Conservation (phyloP, 73 alveolate genomes). For the Breviolum minutum region DNA sequence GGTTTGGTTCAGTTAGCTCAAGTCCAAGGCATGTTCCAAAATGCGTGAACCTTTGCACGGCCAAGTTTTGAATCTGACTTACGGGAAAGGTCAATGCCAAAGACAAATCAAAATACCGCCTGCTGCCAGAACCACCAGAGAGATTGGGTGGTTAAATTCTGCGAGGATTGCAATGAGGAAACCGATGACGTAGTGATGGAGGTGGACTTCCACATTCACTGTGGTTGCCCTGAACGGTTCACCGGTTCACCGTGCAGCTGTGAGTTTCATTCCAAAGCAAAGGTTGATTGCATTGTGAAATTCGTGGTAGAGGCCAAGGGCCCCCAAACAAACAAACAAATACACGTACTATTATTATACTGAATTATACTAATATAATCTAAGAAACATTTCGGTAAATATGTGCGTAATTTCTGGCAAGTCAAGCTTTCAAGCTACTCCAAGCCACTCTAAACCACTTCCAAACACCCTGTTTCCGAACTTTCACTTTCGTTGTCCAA, state of each 20-base stretch:
- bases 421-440: neutral
- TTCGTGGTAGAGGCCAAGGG: neutral
- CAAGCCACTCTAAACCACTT: neutral
- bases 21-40: neutral
- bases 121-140: constrained; percentile 75
- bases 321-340: neutral
- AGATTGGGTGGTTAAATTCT: constrained; percentile 90
- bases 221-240: constrained; percentile 48
- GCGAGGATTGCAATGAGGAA: constrained; percentile 80
- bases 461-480: neutral
- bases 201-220: constrained; percentile 62
- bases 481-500: neutral
- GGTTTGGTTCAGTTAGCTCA: neutral
- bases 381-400: neutral
- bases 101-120: neutral
- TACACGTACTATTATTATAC: neutral
- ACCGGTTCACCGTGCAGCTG: neutral
- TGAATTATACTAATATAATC: neutral
- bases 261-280: neutral
- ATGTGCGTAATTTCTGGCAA: neutral
- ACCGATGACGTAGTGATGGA: constrained; percentile 93
- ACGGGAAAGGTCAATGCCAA: too few species aligned
- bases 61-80: neutral
- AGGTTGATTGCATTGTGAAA: neutral
- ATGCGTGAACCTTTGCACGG: neutral